These are phyloP conservation scores for Blastocladiella emersonii DNA, from an alignment of 371 early-diverging fungal species.

Conservation along the genomic window DNA sequence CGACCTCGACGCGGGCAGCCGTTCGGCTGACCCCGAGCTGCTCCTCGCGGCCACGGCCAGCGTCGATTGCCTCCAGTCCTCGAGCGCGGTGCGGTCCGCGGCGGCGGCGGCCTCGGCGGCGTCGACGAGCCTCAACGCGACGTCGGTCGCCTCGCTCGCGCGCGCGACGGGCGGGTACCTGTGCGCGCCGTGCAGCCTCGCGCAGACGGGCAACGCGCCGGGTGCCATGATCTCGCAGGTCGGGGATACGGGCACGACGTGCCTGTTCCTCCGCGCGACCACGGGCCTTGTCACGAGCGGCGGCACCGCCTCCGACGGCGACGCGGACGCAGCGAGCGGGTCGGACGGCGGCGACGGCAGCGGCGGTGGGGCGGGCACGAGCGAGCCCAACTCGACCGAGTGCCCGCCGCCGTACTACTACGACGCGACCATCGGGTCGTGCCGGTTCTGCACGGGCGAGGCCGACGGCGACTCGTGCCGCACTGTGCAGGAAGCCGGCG, in stretches of 20 bases:
- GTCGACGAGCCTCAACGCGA: not conserved
- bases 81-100: too few relatives aligned
- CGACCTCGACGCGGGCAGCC: not conserved
- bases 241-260: too few relatives aligned
- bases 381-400: too few relatives aligned
- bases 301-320: not conserved
- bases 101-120: too few relatives aligned
- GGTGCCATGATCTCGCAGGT: too few relatives aligned
- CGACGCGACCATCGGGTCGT: not conserved
- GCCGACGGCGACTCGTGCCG: not conserved
- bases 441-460: not conserved
- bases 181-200: not conserved
- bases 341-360: not conserved
- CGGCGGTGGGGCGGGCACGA: too few relatives aligned
- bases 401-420: not conserved
- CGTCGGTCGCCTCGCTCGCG: not conserved
- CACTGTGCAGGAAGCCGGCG: not conserved
- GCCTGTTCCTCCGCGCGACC: not conserved
- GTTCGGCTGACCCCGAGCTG: not conserved
- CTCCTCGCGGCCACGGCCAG: not conserved
- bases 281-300: not conserved
- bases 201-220: too few relatives aligned
- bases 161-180: not conserved
- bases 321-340: not conserved
- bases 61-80: not conserved